phyloP scores from a whole-genome alignment of 2,329 filamentous ascomycete species.

The Aspergillus brasiliensis region DNA sequence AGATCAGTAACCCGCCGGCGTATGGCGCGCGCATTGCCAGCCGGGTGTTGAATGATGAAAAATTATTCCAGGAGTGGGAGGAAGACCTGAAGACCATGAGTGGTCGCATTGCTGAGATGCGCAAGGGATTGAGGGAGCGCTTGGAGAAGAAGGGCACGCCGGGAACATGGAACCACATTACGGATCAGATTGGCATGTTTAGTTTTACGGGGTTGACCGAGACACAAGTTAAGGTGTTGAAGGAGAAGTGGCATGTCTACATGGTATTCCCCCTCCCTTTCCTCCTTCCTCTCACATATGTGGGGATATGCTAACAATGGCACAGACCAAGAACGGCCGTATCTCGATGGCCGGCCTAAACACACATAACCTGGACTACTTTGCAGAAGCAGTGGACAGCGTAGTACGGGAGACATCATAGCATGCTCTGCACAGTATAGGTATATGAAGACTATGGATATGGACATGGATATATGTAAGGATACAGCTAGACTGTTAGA shows the following conservation, averaged over 20 bases:
- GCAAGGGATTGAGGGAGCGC: conserved; percentile 72
- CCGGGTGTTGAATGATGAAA: conserved; percentile 77
- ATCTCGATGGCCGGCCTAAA: conserved; percentile 99
- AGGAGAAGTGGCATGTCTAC: conserved; percentile 54
- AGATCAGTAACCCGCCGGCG: conserved; percentile 95
- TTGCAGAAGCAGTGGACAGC: conserved; percentile 84
- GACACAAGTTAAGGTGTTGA: conserved; percentile 49
- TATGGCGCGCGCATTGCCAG: conserved; percentile 90
- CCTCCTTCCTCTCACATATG: neutral
- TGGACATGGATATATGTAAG: neutral
- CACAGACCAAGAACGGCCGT: conserved; percentile 85
- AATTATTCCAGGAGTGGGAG: conserved; percentile 88
- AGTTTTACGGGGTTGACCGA: conserved; percentile 67
- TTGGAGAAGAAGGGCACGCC: conserved; percentile 85
- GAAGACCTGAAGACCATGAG: conserved; percentile 91
- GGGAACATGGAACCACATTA: conserved; percentile 95
- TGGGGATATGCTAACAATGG: conserved; percentile 5
- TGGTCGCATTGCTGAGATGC: conserved; percentile 91
- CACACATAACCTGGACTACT: conserved; percentile 86
- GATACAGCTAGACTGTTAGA: neutral
- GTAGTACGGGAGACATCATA: conserved; percentile 61
- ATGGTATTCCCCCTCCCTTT: conserved; percentile 41
- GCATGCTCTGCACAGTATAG: neutral
- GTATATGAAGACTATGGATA: neutral
- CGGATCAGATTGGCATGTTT: conserved; percentile 99